These are phyloP conservation scores for Solanum corneliomulleri DNA, from an alignment of 257 asterid species.

Conservation along the genomic window DNA sequence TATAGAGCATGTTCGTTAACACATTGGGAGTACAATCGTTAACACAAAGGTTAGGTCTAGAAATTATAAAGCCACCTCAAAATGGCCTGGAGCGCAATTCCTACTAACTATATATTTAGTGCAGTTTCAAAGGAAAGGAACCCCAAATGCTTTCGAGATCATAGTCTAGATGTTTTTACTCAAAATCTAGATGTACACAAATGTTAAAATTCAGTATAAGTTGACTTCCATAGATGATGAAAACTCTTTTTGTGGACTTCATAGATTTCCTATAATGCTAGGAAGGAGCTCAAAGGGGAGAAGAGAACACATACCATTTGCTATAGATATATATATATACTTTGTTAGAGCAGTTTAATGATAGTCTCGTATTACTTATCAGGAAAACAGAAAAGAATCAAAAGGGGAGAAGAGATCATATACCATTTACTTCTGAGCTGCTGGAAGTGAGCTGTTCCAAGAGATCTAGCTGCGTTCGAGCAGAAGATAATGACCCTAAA, in stretches of 20 bases:
- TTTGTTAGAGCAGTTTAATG: background rate
- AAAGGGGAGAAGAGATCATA: background rate
- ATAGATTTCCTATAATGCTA: background rate
- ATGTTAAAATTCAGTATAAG: background rate
- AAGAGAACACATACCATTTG: conserved; percentile 21
- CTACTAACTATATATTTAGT: too few species aligned
- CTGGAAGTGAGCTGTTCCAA: conserved; percentile 72
- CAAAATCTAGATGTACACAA: background rate
- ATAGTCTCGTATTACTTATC: background rate
- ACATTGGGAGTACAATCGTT: too few species aligned
- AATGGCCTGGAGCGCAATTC: too few species aligned
- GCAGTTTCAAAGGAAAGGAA: background rate
- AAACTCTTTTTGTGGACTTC: background rate
- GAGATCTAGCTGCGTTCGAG: conserved; percentile 68
- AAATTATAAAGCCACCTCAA: too few species aligned
- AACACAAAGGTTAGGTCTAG: too few species aligned
- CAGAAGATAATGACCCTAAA: conserved; percentile 53
- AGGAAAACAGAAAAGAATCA: background rate
- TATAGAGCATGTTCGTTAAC: too few species aligned
- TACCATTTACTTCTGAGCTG: conserved; percentile 39
- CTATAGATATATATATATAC: background rate
- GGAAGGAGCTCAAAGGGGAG: background rate
- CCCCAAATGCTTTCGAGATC: background rate
- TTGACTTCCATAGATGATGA: background rate
- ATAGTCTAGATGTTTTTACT: background rate